Base-by-base conservation (phyloP, 148 eudicot species). In the Arctostaphylos glauca region DNA sequence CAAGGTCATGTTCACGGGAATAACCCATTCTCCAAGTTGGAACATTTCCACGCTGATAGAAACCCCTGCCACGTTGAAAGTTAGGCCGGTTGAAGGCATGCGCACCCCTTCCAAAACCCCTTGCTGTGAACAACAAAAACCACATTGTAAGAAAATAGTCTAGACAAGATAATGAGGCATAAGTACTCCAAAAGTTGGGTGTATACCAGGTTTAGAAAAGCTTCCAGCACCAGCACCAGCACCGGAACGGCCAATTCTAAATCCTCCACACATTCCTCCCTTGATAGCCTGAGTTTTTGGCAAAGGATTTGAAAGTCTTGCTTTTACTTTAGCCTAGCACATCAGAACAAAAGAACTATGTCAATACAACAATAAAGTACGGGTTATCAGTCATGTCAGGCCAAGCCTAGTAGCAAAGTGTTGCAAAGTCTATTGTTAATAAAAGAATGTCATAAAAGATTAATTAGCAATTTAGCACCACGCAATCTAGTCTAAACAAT, bases 281-380 rank as follows among this genome's bases (percentile, higher is more conserved):
- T 94, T 94, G 77, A 94, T 93, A 80, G 92, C 96, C 90, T 92
- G 96, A 76, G 91, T 90, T 87, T 94, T 94, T 8, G 98, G 98
- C 88, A 87, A 74, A 55, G 98, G 98, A 84, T 94, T 94, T 73
- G 98, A 94, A 60, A 94, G 93, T 87, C 98, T 90, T 31, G 96
- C 96, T 86, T 89, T 86, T 54, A 94, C 94, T 89, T 86, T 92
- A 47, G 87, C 86, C 94, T 92, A 78, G 54, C 15, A 62, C 41
- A 76, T 48, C 3, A 49, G 23, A 78, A 54, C 13, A 85, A 60
- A 15, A 64, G 54, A 21, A 54, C 13, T 75, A 21, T 48, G 21
- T 82, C 66, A 75, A 31, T 56, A 58, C 48, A 3, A 46, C 48
- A 75, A 2, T 67, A 66, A 52, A 54, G 71, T 31, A 43, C 46